A percentile compares a stretch with the other conserved stretches of the same genome.
Conservation (phyloP, 345 rosid genomes). For the Gossypium mustelinum region DNA sequence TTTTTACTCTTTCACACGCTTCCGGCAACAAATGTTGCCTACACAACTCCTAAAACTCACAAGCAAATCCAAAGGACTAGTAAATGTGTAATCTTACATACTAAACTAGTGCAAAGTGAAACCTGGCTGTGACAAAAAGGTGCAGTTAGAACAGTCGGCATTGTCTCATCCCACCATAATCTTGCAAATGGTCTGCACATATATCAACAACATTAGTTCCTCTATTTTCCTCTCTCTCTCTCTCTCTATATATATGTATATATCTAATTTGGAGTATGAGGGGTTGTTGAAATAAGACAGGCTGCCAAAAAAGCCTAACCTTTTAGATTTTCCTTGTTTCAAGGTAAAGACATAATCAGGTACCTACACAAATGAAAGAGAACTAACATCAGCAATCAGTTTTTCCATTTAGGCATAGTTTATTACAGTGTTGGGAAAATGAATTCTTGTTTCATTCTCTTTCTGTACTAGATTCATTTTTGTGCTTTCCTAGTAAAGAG, state of each 20-base stretch:
- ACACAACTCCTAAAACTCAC: constrained; percentile 21
- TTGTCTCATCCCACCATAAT: constrained; percentile 97
- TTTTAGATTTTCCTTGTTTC: constrained; percentile 80
- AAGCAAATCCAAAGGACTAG: constrained; percentile 4
- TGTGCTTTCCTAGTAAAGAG: not conserved
- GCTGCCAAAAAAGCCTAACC: constrained; percentile 37
- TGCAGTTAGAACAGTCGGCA: constrained; percentile 65
- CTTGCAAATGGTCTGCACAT: constrained; percentile 70
- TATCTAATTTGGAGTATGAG: not conserved
- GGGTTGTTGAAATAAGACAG: not conserved
- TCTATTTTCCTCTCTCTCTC: not conserved
- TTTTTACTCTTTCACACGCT: too few species aligned
- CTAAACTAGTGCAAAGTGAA: constrained; percentile 14
- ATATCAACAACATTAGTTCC: not conserved
- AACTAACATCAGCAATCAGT: not conserved
- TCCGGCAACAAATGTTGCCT: constrained; percentile 30
- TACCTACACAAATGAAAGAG: constrained; percentile 38
- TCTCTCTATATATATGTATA: too few species aligned
- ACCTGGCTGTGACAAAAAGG: constrained; percentile 71
- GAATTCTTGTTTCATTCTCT: not conserved
- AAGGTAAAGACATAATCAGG: constrained; percentile 63
- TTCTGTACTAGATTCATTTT: not conserved
- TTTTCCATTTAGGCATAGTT: not conserved
- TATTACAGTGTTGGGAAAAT: not conserved
- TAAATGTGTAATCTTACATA: constrained; percentile 11